Evolutionary conservation across 495 filamentous ascomycete species (phyloP), one percentile per base, ranked within the genome.

Genomic region (Margaritispora aquatica): DNA sequence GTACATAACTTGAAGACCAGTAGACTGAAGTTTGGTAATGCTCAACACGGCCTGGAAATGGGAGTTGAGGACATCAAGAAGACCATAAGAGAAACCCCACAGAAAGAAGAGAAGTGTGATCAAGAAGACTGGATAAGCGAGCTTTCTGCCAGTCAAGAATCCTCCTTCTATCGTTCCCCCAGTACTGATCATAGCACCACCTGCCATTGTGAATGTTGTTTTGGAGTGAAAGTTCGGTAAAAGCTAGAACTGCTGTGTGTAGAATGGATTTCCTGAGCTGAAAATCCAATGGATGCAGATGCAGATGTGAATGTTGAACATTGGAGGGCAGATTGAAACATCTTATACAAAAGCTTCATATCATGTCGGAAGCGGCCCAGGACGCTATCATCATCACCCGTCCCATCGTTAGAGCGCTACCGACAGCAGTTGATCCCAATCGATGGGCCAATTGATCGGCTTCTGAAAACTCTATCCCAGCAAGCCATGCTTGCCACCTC

Each of bases 11-110:
- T 73, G 72, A 26, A 76, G 67, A 15, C 72, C 73, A 26, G 74
- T 64, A 15, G 68, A 71, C 61, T 76, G 68, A 24, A 73, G 64
- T 17, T 66, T 64, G 26, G 69, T 73, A 65, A 74, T 71, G 27
- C 61, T 51, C 17, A 73, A 68, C 7, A 81, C 71, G 17, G 63
- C 48, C 26, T 76, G 73, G 26, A 79, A 87, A 62, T 51, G 78
- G 51, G 74, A 71, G 66, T 94, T 93, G 50, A 94, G 77, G 1
- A 84, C 83, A 64, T 88, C 84, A 21, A 95, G 77, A 38, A 96
- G 80, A 19, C 90, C 89, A 68, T 94, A 94, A 0, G 87, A 84
- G 63, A 96, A 89, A 0, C 90, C 90, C 90, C 88, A 93, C 7
- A 95, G 74, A 64, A 96, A 88, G 70, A 93, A 96, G 0, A 90